phyloP scores from a whole-genome alignment of 257 asterid species.

The Solanum boliviense region DNA sequence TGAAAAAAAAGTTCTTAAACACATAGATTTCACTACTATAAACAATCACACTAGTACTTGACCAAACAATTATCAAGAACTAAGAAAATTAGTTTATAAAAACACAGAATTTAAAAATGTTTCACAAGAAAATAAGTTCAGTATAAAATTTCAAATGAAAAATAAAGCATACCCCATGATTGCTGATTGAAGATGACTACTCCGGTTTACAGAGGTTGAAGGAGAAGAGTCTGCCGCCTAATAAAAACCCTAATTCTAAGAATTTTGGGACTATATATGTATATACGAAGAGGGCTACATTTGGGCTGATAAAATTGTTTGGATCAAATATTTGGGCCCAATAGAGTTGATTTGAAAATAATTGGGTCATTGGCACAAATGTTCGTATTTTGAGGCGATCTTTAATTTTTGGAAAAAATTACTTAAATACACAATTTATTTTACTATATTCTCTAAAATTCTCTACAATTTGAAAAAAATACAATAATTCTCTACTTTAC shows the following conservation, averaged over 20 bases:
- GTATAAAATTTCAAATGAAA: neutral
- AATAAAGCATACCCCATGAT: conserved; percentile 39
- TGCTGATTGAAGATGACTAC: conserved; percentile 14
- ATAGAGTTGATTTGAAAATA: neutral
- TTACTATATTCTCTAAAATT: too few relatives aligned
- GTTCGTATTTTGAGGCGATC: neutral
- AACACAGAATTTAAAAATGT: neutral
- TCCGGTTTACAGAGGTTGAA: neutral
- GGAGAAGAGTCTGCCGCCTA: conserved; percentile 3
- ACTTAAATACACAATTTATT: too few relatives aligned
- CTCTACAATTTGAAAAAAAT: too few relatives aligned
- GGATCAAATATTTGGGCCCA: neutral
- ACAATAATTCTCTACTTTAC: too few relatives aligned
- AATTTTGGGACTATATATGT: neutral
- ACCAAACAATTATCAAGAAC: neutral
- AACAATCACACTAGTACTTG: neutral
- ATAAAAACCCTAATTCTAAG: conserved; percentile 10
- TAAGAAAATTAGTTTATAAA: neutral
- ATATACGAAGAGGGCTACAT: neutral
- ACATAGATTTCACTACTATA: neutral
- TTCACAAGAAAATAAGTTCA: neutral
- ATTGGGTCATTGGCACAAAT: neutral
- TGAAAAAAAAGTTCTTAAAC: neutral
- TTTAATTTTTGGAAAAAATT: too few relatives aligned
- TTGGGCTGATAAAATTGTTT: neutral